These are phyloP conservation scores for Fraxinus paxiana DNA, from an alignment of 305 asterid genomes.

Conservation along the genomic window DNA sequence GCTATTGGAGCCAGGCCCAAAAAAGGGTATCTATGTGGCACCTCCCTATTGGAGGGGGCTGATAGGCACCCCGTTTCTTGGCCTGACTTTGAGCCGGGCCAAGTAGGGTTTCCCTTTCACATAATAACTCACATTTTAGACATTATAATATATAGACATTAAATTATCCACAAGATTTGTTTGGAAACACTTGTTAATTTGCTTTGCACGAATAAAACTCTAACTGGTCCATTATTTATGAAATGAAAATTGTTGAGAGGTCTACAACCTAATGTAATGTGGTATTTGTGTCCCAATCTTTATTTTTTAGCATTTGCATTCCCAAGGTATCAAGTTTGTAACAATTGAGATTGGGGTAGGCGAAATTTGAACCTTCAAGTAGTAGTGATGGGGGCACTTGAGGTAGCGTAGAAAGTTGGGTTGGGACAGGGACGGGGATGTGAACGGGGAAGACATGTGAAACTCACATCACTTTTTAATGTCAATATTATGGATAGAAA, in stretches of 20 bases:
- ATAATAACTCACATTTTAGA: background rate
- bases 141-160: background rate
- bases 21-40: too few relatives aligned
- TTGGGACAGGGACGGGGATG: background rate
- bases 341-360: background rate
- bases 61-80: too few relatives aligned
- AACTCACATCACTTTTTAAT: background rate
- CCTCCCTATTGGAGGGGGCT: too few relatives aligned
- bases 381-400: background rate
- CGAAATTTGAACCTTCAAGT: background rate
- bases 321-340: background rate
- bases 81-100: too few relatives aligned
- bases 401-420: background rate
- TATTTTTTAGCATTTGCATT: background rate
- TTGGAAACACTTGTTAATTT: background rate
- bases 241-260: background rate
- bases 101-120: too few relatives aligned
- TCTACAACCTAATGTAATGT: background rate
- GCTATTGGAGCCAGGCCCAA: too few relatives aligned
- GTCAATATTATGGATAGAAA: background rate
- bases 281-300: background rate
- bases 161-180: background rate
- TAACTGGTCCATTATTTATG: background rate
- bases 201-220: background rate
- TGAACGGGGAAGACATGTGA: background rate